Evolutionary conservation across 2,329 filamentous ascomycete species (phyloP), one percentile per base, ranked within the genome.

Genomic region (Nothophaeocryptopus gaeumannii): DNA sequence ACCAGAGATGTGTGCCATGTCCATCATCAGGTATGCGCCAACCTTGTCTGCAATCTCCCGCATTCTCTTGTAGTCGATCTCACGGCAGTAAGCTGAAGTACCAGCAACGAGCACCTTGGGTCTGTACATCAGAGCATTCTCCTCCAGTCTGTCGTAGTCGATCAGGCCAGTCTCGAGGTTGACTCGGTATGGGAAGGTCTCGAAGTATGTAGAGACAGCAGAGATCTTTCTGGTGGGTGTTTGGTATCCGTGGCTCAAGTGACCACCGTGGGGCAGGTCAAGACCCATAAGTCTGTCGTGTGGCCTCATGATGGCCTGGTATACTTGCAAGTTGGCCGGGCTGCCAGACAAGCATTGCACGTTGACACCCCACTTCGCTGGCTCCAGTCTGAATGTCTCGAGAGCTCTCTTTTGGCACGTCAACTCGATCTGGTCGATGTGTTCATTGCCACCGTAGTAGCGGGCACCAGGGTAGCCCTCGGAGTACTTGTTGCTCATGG

Each of bases 391-490:
- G 80, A 97, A 99, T 51, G 91, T 86, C 75, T 89, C 82, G 58
- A 99, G 86, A 60, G 93, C 93, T 75, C 93, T 87, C 72, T 84
- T 81, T 79, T 99, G 93, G 82, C 93, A 99, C 54, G 93, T 86
- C 61, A 88, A 81, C 82, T 99, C 93, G 67, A 96, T 90, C 74
- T 89, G 81, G 74, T 99, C 93, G 63, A 99, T 99, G 81, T 93
- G 89, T 81, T 99, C 88, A 79, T 99, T 99, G 69, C 93, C 93
- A 70, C 93, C 93, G 69, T 99, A 99, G 83, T 99, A 99, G 74
- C 93, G 86, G 65, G 93, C 93, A 71, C 93, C 93, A 62, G 93
- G 93, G 74, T 96, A 96, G 60, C 93, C 93, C 80, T 99, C 93
- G 13, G 90, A 96, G 83, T 99, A 99, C 80, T 99, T 99, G 83